Percentiles rank a stretch among this genome's conserved stretches.
Conservation (phyloP, 2,329 filamentous ascomycete genomes). For the Fusarium dlaminii region DNA sequence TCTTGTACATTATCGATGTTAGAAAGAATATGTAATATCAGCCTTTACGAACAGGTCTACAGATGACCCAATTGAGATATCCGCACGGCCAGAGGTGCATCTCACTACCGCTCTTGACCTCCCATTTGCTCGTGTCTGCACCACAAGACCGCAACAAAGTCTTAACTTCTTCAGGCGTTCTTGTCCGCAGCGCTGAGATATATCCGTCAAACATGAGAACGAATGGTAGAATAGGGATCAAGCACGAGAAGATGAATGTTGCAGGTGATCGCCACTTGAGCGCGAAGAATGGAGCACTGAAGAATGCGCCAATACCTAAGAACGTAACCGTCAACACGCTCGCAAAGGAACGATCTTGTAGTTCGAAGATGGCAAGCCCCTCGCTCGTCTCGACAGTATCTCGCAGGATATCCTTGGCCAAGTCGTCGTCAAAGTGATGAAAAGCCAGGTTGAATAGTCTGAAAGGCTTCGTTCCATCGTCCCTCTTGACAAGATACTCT, state of each 20-base stretch:
- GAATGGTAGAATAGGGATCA: constrained; percentile 73
- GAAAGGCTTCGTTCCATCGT: constrained; percentile 64
- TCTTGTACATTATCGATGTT: background rate
- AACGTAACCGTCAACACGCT: constrained; percentile 63
- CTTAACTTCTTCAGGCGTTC: constrained; percentile 73
- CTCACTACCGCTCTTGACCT: constrained; percentile 58
- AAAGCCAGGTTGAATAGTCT: constrained; percentile 79
- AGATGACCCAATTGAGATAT: constrained; percentile 62
- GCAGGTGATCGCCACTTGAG: constrained; percentile 61
- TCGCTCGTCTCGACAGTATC: constrained; percentile 72
- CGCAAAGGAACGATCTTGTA: constrained; percentile 71
- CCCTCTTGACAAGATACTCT: constrained; percentile 53
- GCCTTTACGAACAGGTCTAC: constrained; percentile 47
- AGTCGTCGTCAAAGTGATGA: constrained; percentile 76
- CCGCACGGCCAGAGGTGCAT: constrained; percentile 62
- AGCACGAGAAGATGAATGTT: constrained; percentile 72
- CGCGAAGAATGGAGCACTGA: constrained; percentile 62
- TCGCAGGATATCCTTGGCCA: constrained; percentile 68
- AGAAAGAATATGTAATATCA: background rate
- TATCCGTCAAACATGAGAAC: constrained; percentile 75
- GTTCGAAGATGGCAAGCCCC: constrained; percentile 77
- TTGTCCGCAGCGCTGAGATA: constrained; percentile 72
- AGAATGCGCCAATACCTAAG: constrained; percentile 62
- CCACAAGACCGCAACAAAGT: constrained; percentile 63
- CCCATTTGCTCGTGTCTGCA: constrained; percentile 58